Conservation (phyloP, 2,329 filamentous ascomycete genomes). For the Fusarium falciforme region DNA sequence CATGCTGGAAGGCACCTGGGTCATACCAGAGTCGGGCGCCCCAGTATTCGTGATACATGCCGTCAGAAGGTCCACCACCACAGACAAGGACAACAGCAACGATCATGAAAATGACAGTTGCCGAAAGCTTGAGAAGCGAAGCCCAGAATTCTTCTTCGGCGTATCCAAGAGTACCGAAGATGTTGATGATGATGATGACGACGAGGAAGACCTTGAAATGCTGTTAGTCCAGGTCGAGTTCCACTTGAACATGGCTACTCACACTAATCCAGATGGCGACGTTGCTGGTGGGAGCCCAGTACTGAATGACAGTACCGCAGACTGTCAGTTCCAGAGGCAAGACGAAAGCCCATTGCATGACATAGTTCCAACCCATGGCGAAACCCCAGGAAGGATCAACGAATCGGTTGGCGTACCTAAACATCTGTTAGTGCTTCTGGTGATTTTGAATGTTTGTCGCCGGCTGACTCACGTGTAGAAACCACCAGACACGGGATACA, state of each 20-base stretch:
- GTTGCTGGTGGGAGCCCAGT: slow-evolving; percentile 59
- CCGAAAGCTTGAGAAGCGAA: slow-evolving; percentile 66
- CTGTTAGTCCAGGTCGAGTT: background rate
- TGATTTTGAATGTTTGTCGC: background rate
- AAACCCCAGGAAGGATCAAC: slow-evolving; percentile 63
- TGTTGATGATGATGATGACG: slow-evolving; percentile 63
- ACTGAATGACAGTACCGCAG: slow-evolving; percentile 60
- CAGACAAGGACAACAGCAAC: slow-evolving; percentile 68
- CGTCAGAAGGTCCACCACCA: slow-evolving; percentile 67
- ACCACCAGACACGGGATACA: slow-evolving; percentile 61
- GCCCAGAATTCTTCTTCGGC: slow-evolving; percentile 72
- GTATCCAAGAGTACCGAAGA: slow-evolving; percentile 67
- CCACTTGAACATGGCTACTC: background rate
- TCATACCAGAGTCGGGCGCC: slow-evolving; percentile 63
- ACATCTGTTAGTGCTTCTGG: background rate
- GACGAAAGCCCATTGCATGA: slow-evolving; percentile 58
- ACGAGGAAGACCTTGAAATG: slow-evolving; percentile 59
- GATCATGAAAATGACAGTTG: slow-evolving; percentile 73
- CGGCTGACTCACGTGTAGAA: slow-evolving; percentile 59
- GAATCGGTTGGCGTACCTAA: slow-evolving; percentile 63
- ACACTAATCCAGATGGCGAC: slow-evolving; percentile 65
- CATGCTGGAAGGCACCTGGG: slow-evolving; percentile 72
- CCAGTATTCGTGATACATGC: slow-evolving; percentile 58
- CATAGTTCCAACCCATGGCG: slow-evolving; percentile 62
- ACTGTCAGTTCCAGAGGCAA: slow-evolving; percentile 62